Percentiles rank a stretch among this genome's conserved stretches.
Conservation (phyloP, 192 early-diverging fungal species). For the Obelidium mucronatum region DNA sequence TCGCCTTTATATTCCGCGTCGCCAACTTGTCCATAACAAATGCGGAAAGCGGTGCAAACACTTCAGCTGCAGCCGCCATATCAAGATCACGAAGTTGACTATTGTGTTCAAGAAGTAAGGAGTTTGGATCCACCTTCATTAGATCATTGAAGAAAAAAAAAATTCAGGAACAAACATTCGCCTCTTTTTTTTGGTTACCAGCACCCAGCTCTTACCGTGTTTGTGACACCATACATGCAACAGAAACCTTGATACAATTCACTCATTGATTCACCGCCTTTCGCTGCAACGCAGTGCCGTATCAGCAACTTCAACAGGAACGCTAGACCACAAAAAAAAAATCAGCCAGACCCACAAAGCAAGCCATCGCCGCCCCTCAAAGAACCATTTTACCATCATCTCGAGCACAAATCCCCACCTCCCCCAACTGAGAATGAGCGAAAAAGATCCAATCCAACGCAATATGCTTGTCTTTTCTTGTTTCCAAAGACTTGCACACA, state of each 20-base stretch:
- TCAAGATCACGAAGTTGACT: background rate
- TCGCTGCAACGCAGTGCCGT: background rate
- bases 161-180: background rate
- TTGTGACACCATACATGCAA: conserved; percentile 28
- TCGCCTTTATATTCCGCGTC: background rate
- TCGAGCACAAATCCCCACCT: conserved; percentile 18
- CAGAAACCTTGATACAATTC: conserved; percentile 35
- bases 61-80: conserved; percentile 12
- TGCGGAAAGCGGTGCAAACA: conserved; percentile 6
- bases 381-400: conserved; percentile 16
- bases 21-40: conserved; percentile 12
- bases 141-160: background rate
- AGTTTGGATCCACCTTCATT: conserved; percentile 15
- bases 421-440: conserved; percentile 32
- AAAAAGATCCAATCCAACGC: conserved; percentile 21
- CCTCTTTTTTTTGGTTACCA: too few relatives aligned
- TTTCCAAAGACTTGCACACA: conserved; percentile 16
- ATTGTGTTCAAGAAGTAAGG: conserved; percentile 20
- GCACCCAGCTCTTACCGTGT: conserved; percentile 15
- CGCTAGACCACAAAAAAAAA: background rate
- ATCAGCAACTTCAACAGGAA: conserved; percentile 17
- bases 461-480: background rate
- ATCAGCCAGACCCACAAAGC: background rate
- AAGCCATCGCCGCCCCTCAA: too few relatives aligned
- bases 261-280: conserved; percentile 10